Evolutionary conservation across 345 rosid species (phyloP).

Genomic region (Heritiera littoralis): DNA sequence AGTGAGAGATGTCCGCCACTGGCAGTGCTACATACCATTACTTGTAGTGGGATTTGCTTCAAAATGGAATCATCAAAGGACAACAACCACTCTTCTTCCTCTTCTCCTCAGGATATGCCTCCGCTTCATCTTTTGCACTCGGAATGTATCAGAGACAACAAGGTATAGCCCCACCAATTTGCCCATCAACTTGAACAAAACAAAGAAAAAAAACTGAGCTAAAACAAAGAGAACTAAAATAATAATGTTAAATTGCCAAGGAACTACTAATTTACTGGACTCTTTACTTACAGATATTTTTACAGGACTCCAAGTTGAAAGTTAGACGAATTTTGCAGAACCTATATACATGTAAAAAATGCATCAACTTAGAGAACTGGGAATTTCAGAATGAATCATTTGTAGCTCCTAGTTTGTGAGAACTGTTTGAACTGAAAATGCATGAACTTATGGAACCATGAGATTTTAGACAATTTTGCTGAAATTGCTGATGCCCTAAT

Average conservation of each 20-base stretch:
- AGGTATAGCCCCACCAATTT: slow-evolving; percentile 60
- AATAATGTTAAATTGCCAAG: not conserved
- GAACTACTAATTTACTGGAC: slow-evolving; percentile 23
- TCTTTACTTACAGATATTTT: slow-evolving; percentile 34
- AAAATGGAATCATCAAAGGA: slow-evolving; percentile 74
- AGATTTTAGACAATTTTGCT: slow-evolving; percentile 1
- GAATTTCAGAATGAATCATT: not conserved
- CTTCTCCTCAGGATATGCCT: slow-evolving; percentile 40
- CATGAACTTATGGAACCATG: slow-evolving; percentile 10
- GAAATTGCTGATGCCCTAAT: slow-evolving; percentile 17
- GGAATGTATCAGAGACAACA: slow-evolving; percentile 82
- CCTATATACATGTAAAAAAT: slow-evolving; percentile 1
- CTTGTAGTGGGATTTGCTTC: slow-evolving; percentile 78
- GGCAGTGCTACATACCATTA: slow-evolving; percentile 80
- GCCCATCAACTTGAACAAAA: slow-evolving; percentile 11
- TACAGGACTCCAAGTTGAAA: slow-evolving; percentile 26
- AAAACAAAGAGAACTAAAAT: not conserved
- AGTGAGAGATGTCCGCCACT: slow-evolving; percentile 98
- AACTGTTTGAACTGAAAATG: slow-evolving; percentile 11
- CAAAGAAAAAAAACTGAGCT: not conserved
- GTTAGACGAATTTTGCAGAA: slow-evolving; percentile 10
- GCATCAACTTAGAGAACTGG: not conserved
- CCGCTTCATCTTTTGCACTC: slow-evolving; percentile 70
- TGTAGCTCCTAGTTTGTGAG: slow-evolving; percentile 8
- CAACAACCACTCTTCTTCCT: slow-evolving; percentile 18